Evolutionary conservation across 306 rosid genomes (phyloP), one percentile per base, ranked within the genome.

Genomic region (Coriaria nepalensis): DNA sequence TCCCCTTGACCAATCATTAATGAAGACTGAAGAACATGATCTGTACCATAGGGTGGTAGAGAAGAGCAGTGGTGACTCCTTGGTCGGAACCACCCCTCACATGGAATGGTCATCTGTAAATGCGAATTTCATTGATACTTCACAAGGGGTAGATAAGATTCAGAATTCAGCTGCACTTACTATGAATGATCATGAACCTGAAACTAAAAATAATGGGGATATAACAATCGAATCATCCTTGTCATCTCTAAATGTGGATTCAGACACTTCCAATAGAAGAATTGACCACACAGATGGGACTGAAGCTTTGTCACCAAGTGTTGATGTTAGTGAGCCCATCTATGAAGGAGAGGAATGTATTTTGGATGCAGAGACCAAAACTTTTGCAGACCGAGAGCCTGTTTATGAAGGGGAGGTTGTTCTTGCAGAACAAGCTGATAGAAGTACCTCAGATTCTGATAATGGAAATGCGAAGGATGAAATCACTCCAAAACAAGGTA

Each of bases 331-430:
- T 64, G 99, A 92, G 74, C 99, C 99, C 73, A 71, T 92, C 11
- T 92, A 92, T 68, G 99, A 86, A 76, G 99, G 99, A 60, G 99
- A 92, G 72, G 99, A 92, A 64, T 53, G 86, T 62, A 82, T 92
- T 56, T 48, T 79, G 73, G 81, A 79, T 57, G 55, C 76, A 47
- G 65, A 66, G 48, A 59, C 66, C 54, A 43, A 50, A 15, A 65
- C 62, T 47, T 69, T 67, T 57, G 88, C 73, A 62, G 72, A 75
- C 37, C 70, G 67, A 41, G 99, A 92, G 62, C 96, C 96, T 47
- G 80, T 92, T 11, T 92, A 92, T 72, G 99, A 92, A 72, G 99
- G 99, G 50, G 99, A 92, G 72, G 61, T 59, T 47, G 66, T 86
- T 55, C 94, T 92, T 56, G 83, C 87, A 13, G 75, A 86, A 58